These are phyloP conservation scores for Jamesozyma rosinii DNA, from an alignment of 805 yeast species.

Conservation along the genomic window DNA sequence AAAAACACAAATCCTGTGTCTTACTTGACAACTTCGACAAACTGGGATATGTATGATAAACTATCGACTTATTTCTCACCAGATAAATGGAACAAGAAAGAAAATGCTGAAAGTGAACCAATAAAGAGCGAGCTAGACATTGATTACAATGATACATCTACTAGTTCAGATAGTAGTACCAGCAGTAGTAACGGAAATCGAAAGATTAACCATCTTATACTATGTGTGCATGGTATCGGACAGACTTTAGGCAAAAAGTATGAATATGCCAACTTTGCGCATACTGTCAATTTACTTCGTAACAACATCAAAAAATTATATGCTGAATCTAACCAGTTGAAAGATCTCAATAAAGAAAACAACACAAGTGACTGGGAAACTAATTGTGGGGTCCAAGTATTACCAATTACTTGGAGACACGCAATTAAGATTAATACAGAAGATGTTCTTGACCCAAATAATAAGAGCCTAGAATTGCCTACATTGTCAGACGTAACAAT, in stretches of 20 bases:
- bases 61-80: slow-evolving; percentile 7
- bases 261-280: slow-evolving; percentile 79
- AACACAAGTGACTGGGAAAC: slow-evolving; percentile 34
- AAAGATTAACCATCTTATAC: slow-evolving; percentile 47
- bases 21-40: slow-evolving; percentile 2
- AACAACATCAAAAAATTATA: slow-evolving; percentile 46
- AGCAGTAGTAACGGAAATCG: slow-evolving; percentile 18
- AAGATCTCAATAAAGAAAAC: slow-evolving; percentile 36
- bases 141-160: slow-evolving; percentile 36
- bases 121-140: slow-evolving; percentile 12
- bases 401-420: slow-evolving; percentile 91
- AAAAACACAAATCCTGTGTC: background rate
- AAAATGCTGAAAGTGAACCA: slow-evolving; percentile 33
- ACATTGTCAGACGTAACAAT: slow-evolving; percentile 63
- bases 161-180: slow-evolving; percentile 27
- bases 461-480: slow-evolving; percentile 41
- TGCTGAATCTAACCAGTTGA: slow-evolving; percentile 34
- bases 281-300: slow-evolving; percentile 63
- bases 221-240: slow-evolving; percentile 95
- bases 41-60: slow-evolving; percentile 8
- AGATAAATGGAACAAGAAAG: slow-evolving; percentile 34
- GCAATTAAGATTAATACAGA: slow-evolving; percentile 48
- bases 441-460: slow-evolving; percentile 34
- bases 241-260: slow-evolving; percentile 72
- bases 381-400: slow-evolving; percentile 64